Conservation (phyloP, 345 rosid genomes). For the Clausena lansium region DNA sequence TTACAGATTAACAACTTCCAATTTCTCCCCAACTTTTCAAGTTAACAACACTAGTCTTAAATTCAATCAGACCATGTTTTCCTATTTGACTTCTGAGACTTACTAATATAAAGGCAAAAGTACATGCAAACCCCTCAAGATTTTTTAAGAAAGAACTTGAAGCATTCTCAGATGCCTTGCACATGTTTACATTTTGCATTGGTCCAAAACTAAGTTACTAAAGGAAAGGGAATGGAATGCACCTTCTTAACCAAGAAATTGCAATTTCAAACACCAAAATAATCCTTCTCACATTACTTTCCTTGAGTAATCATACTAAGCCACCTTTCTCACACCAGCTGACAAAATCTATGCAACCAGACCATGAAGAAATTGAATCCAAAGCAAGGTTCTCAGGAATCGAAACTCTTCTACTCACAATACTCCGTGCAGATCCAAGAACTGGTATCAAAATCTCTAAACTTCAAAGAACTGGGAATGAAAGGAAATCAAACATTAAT, state of each 20-base stretch:
- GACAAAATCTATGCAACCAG: background rate
- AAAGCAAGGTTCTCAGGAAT: constrained; percentile 10
- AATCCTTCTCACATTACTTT: constrained; percentile 16
- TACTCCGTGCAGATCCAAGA: constrained; percentile 13
- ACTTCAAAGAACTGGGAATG: background rate
- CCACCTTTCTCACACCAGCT: constrained; percentile 4
- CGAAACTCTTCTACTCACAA: constrained; percentile 9
- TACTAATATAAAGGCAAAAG: background rate
- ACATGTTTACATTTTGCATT: background rate
- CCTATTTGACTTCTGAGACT: background rate
- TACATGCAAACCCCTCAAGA: background rate
- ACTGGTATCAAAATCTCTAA: background rate
- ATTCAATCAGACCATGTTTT: background rate
- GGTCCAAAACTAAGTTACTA: background rate
- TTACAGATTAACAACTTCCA: background rate
- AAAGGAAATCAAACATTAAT: background rate
- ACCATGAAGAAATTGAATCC: constrained; percentile 7
- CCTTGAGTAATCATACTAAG: constrained; percentile 16
- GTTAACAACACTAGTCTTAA: background rate
- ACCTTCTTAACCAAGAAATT: constrained; percentile 23
- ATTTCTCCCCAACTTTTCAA: background rate
- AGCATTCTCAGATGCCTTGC: background rate
- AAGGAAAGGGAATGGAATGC: constrained; percentile 12
- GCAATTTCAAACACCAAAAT: constrained; percentile 16
- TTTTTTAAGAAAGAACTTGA: background rate